These are phyloP conservation scores for Arachis monticola DNA, from an alignment of 331 rosid species.

Conservation along the genomic window DNA sequence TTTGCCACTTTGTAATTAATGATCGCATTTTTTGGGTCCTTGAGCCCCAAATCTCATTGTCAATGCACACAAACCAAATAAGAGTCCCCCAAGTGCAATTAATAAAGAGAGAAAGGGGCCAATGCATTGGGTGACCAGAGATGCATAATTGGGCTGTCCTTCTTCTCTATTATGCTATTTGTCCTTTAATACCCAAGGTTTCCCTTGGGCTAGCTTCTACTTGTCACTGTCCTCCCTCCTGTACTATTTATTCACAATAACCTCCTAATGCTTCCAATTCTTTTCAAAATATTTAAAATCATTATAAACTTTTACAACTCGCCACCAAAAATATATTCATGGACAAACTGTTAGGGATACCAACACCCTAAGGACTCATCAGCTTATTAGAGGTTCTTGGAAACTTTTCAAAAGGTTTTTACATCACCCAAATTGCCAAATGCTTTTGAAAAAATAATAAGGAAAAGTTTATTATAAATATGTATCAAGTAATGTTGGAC, in stretches of 20 bases:
- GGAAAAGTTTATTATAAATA: no score
- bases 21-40: constrained; percentile 61
- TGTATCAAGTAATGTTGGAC: no score
- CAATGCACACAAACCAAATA: constrained; percentile 48
- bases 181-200: constrained; percentile 27
- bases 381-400: no score
- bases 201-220: constrained; percentile 1
- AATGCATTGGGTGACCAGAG: constrained; percentile 24
- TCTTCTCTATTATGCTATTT: constrained; percentile 11
- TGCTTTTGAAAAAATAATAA: no score
- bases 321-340: no score
- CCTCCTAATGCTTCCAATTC: neutral
- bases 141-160: constrained; percentile 39
- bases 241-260: neutral
- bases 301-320: no score
- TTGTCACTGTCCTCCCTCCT: constrained; percentile 19
- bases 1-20: constrained; percentile 44
- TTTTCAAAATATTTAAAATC: neutral
- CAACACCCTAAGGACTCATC: no score
- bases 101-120: constrained; percentile 41
- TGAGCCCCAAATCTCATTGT: constrained; percentile 55
- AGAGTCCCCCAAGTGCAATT: constrained; percentile 4
- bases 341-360: no score
- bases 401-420: no score
- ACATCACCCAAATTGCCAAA: no score